Evolutionary conservation across 2,329 filamentous ascomycete species (phyloP).

Genomic region (Xylariaceae sp.): DNA sequence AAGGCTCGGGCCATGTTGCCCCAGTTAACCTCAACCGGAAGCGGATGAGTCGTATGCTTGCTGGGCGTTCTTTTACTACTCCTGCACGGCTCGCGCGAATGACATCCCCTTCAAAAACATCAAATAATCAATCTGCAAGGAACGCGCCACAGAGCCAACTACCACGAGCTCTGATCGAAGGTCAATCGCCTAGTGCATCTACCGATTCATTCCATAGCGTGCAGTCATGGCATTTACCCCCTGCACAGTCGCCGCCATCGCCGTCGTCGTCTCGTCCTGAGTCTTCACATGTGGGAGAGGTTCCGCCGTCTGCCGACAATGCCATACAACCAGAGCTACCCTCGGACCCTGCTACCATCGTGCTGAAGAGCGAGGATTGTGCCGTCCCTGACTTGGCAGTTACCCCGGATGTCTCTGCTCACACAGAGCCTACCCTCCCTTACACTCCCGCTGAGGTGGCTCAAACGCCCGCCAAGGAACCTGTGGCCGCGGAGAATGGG

Average conservation of each 20-base stretch:
- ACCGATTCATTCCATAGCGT: constrained; percentile 52
- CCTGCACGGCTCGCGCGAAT: constrained; percentile 40
- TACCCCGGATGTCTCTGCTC: constrained; percentile 26
- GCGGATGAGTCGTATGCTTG: constrained; percentile 29
- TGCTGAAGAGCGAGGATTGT: constrained; percentile 25
- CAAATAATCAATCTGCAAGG: constrained; percentile 13
- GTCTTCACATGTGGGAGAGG: constrained; percentile 32
- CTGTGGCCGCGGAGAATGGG: background rate
- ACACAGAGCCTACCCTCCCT: constrained; percentile 24
- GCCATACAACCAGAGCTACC: constrained; percentile 34
- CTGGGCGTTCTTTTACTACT: constrained; percentile 35
- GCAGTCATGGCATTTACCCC: constrained; percentile 47
- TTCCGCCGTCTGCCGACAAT: constrained; percentile 39
- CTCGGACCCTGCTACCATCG: constrained; percentile 34
- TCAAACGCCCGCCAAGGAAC: background rate
- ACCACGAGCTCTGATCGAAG: constrained; percentile 25
- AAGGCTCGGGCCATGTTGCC: constrained; percentile 27
- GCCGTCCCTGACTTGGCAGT: constrained; percentile 30
- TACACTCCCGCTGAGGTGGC: background rate
- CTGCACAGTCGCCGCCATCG: constrained; percentile 41
- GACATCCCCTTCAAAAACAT: constrained; percentile 37
- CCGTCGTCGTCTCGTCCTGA: constrained; percentile 39
- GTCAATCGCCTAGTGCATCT: constrained; percentile 42
- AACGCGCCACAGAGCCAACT: constrained; percentile 20
- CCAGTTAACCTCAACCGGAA: constrained; percentile 29